Base-by-base conservation (phyloP, 2,329 filamentous ascomycete genomes). In the Colletotrichum tropicale region DNA sequence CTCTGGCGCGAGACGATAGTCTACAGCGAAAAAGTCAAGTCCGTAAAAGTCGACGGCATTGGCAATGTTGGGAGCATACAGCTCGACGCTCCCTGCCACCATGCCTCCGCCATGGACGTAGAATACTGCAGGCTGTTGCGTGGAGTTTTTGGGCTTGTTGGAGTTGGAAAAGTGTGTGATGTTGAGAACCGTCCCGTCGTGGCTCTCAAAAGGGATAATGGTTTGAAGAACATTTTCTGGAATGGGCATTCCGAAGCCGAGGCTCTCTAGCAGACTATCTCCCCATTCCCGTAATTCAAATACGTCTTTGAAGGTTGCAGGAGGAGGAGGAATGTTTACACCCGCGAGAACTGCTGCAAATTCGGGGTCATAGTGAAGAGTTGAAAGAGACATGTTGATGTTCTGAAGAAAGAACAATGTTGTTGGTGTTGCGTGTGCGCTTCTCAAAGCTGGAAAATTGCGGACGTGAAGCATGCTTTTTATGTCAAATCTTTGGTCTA, bases 1-100 rank as follows among this genome's bases (percentile, higher is more conserved):
- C 75, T 88, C 87, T 0, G 87, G 87, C 0, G 86, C 84, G 2
- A 86, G 81, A 3, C 86, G 82, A 78, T 87, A 88, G 18, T 87
- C 84, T 28, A 87, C 79, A 0, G 80, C 80, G 56, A 86, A 81
- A 36, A 85, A 79, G 8, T 82, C 83, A 2, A 87, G 79, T 3
- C 82, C 80, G 2, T 81, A 80, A 1, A 75, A 68, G 7, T 67
- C 56, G 4, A 82, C 83, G 16, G 81, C 78, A 12, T 61, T 61
- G 4, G 82, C 77, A 26, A 86, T 77, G 3, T 78, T 48, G 2
- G 76, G 58, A 4, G 78, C 77, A 28, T 78, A 80, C 15, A 82
- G 15, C 1, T 81, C 79, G 24, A 83, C 80, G 36, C 71, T 79
- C 7, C 84, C 80, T 2, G 78, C 71, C 32, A 88, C 80, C 64